Base-by-base conservation (phyloP, 768 basidiomycete species). In the Phlebiopsis flavidoalba region DNA sequence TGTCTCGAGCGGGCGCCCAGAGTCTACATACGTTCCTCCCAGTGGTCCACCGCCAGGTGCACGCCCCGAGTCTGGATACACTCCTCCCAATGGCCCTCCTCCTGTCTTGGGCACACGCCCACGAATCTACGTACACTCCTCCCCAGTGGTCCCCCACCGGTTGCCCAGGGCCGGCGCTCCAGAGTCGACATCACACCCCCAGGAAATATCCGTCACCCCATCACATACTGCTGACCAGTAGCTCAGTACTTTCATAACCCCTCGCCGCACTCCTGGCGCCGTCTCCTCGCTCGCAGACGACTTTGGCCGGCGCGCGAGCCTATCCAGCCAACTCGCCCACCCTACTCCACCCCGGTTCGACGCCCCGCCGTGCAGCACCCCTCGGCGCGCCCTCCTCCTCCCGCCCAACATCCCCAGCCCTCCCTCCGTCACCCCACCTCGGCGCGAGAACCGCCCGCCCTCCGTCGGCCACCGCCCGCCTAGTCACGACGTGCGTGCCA, bases 231-330 rank as follows among this genome's bases (percentile, higher is more conserved):
- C 49, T 11, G n/a, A n/a, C 58, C 50, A 21, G 43, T 37, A 35
- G 19, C 36, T 55, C 62, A n/a, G n/a, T 58, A 43, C 40, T 43
- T 12, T 49, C n/a, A n/a, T n/a, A 8, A 58, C 51, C 5, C 45
- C n/a, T n/a, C 22, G 43, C 53, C 37, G 48, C 37, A 40, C 47
- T 2, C 48, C 43, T 2, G 24, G 40, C 31, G 15, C 15, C 58
- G 24, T 47, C 31, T 43, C 15, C 31, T 54, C n/a, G 19, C 52
- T 60, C 47, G 54, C 53, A 1, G 71, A 77, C 60, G 74, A 76
- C 49, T 77, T 82, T 58, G 70, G 70, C 45, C 69, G 72, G 10
- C 40, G 17, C 40, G 72, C 77, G 24, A 70, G 63, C n/a, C 67
- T 80, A 21, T 74, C 76, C 22, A 3, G 12, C 3, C 40, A n/a